phyloP scores from a whole-genome alignment of 305 asterid species.

The Rubia occidens region DNA sequence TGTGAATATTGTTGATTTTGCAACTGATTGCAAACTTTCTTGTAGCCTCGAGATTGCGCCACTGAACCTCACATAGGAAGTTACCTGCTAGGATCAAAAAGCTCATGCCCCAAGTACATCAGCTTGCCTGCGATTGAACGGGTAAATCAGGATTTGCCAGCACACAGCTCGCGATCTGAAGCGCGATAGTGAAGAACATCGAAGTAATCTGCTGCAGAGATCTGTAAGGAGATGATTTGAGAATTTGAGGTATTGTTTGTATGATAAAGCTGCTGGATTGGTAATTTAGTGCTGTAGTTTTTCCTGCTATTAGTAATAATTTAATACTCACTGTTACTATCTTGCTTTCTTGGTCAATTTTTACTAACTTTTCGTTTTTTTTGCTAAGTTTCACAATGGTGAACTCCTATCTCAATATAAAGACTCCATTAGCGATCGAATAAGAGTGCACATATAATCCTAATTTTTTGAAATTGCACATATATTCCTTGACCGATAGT shows the following conservation, averaged over 20 bases:
- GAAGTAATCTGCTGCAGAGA: no score
- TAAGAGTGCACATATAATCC: no score
- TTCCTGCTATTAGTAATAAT: no score
- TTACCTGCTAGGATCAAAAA: constrained; percentile 29
- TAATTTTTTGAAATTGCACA: no score
- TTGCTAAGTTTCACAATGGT: no score
- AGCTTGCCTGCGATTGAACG: constrained; percentile 46
- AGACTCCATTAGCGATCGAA: no score
- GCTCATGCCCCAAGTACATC: constrained; percentile 59
- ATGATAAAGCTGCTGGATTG: background rate
- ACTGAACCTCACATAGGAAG: constrained; percentile 25
- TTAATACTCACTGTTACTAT: no score
- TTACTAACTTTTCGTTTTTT: no score
- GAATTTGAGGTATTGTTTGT: background rate
- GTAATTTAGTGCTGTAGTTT: no score
- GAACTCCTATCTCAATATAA: no score
- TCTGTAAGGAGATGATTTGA: background rate
- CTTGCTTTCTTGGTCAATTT: no score
- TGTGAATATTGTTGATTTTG: background rate
- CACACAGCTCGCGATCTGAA: background rate
- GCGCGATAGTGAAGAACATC: background rate
- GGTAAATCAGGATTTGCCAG: background rate
- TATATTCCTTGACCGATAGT: no score
- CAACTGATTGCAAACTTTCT: constrained; percentile 10
- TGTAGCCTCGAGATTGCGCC: constrained; percentile 82